These are phyloP conservation scores for Penicillium antarcticum DNA, from an alignment of 495 filamentous ascomycete species.

Conservation along the genomic window DNA sequence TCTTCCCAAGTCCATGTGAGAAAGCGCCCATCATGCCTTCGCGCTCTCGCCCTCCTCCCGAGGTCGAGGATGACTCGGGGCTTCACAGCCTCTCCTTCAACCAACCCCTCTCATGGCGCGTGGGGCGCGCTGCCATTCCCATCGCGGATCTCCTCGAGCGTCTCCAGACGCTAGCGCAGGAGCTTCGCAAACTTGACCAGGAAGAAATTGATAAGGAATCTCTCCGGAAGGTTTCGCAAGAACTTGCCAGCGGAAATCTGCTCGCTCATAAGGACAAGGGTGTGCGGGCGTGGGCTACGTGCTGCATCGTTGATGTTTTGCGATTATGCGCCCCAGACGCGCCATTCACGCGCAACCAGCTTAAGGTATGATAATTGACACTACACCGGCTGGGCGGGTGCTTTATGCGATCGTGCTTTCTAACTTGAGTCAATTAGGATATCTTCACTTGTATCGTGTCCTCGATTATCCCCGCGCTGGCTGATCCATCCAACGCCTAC, in stretches of 20 bases:
- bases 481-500: slow-evolving; percentile 85
- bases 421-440: slow-evolving; percentile 53
- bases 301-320: slow-evolving; percentile 91
- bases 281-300: slow-evolving; percentile 81
- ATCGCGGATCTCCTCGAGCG: slow-evolving; percentile 78
- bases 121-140: slow-evolving; percentile 78
- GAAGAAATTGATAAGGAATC: slow-evolving; percentile 80
- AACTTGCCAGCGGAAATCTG: slow-evolving; percentile 78
- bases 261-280: slow-evolving; percentile 89
- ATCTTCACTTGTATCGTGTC: slow-evolving; percentile 88
- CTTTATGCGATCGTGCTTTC: neutral
- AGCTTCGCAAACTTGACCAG: slow-evolving; percentile 84
- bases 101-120: slow-evolving; percentile 86
- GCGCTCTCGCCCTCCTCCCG: slow-evolving; percentile 46
- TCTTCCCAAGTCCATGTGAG: slow-evolving; percentile 22
- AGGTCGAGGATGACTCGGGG: slow-evolving; percentile 35
- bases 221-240: slow-evolving; percentile 79
- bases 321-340: slow-evolving; percentile 92
- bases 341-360: slow-evolving; percentile 82
- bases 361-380: slow-evolving; percentile 65
- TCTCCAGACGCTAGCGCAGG: slow-evolving; percentile 74
- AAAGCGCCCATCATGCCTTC: slow-evolving; percentile 38
- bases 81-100: slow-evolving; percentile 61
- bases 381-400: neutral
- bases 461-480: slow-evolving; percentile 77